A percentile compares a stretch with the other conserved stretches of the same genome.
These are phyloP conservation scores for Pisolithus thermaeus DNA, from an alignment of 1,284 basidiomycete species.

Conservation along the genomic window DNA sequence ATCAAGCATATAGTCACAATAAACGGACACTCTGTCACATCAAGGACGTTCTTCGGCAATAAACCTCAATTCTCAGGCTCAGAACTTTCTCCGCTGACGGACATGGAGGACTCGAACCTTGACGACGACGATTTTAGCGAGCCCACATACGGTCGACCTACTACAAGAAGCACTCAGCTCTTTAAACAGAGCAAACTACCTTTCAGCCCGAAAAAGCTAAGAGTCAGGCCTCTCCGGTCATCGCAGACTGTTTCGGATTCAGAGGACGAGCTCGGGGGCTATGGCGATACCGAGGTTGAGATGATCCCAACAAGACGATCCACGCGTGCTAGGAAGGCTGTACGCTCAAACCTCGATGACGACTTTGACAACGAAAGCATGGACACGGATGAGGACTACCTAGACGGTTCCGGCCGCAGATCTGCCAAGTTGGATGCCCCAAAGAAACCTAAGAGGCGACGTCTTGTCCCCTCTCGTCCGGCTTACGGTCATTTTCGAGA, in stretches of 20 bases:
- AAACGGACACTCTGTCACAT: slow-evolving; percentile 6
- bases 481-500: slow-evolving; percentile 64
- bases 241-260: slow-evolving; percentile 35
- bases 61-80: slow-evolving; percentile 10
- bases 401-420: slow-evolving; percentile 24
- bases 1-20: slow-evolving; percentile 33
- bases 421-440: slow-evolving; percentile 10
- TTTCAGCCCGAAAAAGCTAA: slow-evolving; percentile 60
- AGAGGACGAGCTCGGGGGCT: slow-evolving; percentile 32
- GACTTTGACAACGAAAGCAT: slow-evolving; percentile 27
- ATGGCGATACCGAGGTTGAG: slow-evolving; percentile 31
- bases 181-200: slow-evolving; percentile 36
- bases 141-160: slow-evolving; percentile 19
- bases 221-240: slow-evolving; percentile 23
- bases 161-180: slow-evolving; percentile 7
- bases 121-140: slow-evolving; percentile 26
- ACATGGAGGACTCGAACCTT: slow-evolving; percentile 22
- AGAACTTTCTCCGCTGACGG: slow-evolving; percentile 12
- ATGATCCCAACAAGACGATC: slow-evolving; percentile 27
- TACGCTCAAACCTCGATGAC: slow-evolving; percentile 32
- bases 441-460: slow-evolving; percentile 29
- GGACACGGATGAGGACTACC: slow-evolving; percentile 21
- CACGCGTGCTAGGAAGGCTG: slow-evolving; percentile 32
- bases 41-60: slow-evolving; percentile 8
- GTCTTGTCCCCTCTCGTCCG: slow-evolving; percentile 43